Evolutionary conservation across 202 grass and related monocot species (phyloP), one percentile per base, ranked within the genome.

Genomic region (Saccharum hybrid): DNA sequence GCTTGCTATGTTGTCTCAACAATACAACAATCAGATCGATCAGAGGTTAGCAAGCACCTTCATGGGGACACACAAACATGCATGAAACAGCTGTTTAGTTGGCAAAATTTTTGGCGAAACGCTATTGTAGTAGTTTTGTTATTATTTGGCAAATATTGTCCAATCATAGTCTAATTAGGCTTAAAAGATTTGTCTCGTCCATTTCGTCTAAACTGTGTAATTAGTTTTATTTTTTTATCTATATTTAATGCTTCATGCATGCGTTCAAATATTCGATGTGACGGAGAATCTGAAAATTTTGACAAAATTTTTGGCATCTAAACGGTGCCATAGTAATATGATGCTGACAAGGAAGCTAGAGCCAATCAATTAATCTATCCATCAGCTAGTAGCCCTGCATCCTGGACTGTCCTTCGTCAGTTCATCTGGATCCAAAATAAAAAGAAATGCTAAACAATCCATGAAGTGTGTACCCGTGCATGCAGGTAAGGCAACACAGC

Each of bases 351-450:
- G 4, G 4, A 70, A 70, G 34, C 37, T 1, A 18, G 21, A 26
- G n/a, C 10, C 21, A 62, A 62, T 12, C 4, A 28, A 16, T 71
- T 12, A 26, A 71, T 45, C 6, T 9, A 28, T 43, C 21, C 46
- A 49, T 49, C 46, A 49, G 46, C 46, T 49, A 16, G 33, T n/a
- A 40, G 36, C 31, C 40, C 40, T 23, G 71, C 63, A 40, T 68
- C 77, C 72, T 42, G 52, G 28, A 34, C 18, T 72, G 23, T 72
- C 69, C 42, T 48, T 48, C 43, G 41, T 49, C 42, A 48, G 69
- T 65, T 81, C 68, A 38, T 83, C 79, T 33, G 63, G 40, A 79
- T 54, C 36, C 13, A 31, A 43, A 40, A 71, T 12, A 26, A 43
- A 12, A 16, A 46, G 21, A 40, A 23, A 70, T 8, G 3, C 13